These are phyloP conservation scores for Pneumocystis jirovecii DNA, from an alignment of 1,139 yeast species.

Conservation along the genomic window DNA sequence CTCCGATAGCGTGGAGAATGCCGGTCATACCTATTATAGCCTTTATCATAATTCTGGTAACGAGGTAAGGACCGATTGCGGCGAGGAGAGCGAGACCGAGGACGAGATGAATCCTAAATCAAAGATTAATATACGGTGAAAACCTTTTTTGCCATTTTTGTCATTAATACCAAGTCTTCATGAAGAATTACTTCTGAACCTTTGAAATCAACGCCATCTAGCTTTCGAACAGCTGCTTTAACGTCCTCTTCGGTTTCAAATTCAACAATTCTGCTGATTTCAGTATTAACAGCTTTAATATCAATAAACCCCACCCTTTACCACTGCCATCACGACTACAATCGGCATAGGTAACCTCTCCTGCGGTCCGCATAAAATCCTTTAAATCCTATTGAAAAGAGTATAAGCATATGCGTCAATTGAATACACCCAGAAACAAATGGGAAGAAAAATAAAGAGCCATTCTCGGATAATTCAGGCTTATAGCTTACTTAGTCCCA, in stretches of 20 bases:
- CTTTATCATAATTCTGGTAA: constrained; percentile 7
- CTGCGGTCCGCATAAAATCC: constrained; percentile 18
- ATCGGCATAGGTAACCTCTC: constrained; percentile 17
- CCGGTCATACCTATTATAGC: constrained; percentile 9
- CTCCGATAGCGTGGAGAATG: constrained; percentile 12
- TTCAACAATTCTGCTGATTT: constrained; percentile 17
- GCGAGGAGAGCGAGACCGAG: constrained; percentile 15
- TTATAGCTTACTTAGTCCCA: constrained; percentile 2
- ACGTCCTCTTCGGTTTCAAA: constrained; percentile 19
- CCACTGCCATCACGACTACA: constrained; percentile 17
- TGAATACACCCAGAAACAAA: constrained; percentile 5
- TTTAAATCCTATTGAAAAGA: constrained; percentile 16
- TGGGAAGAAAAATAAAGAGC: constrained; percentile 9
- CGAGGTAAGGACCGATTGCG: constrained; percentile 13
- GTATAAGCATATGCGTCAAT: constrained; percentile 3
- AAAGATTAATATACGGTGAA: not conserved
- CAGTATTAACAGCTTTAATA: not conserved
- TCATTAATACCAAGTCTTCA: constrained; percentile 17
- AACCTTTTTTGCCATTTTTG: not conserved
- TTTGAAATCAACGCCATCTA: constrained; percentile 17
- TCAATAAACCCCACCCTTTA: constrained; percentile 15
- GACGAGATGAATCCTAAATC: constrained; percentile 12
- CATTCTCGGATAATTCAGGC: not conserved
- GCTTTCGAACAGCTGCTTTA: constrained; percentile 16
- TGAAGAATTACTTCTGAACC: constrained; percentile 16